Evolutionary conservation across 345 rosid genomes (phyloP).

Genomic region (Diplotaxis tenuifolia): DNA sequence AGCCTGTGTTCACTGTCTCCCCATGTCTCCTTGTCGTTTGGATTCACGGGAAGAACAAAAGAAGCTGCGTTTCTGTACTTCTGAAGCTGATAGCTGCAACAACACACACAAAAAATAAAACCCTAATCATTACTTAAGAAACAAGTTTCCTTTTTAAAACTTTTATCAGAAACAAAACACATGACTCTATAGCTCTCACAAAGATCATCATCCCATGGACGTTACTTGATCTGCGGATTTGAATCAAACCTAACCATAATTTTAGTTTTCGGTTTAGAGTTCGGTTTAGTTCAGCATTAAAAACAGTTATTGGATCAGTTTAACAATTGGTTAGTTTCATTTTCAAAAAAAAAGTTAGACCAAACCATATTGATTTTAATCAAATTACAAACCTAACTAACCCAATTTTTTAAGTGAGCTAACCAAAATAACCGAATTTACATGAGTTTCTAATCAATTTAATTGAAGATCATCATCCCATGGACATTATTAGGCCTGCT

Average conservation of each 20-base stretch:
- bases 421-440: too few relatives aligned
- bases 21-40: conserved; percentile 87
- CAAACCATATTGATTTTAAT: too few relatives aligned
- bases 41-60: conserved; percentile 88
- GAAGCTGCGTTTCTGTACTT: conserved; percentile 91
- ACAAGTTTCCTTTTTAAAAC: neutral
- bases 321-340: too few relatives aligned
- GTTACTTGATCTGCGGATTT: neutral
- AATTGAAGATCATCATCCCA: too few relatives aligned
- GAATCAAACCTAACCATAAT: neutral
- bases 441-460: too few relatives aligned
- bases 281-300: too few relatives aligned
- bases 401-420: too few relatives aligned
- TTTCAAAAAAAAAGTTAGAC: too few relatives aligned
- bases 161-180: conserved; percentile 21
- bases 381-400: too few relatives aligned
- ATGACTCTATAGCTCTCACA: conserved; percentile 24
- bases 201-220: conserved; percentile 15
- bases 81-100: conserved; percentile 91
- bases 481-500: too few relatives aligned
- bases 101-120: neutral
- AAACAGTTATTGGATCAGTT: too few relatives aligned
- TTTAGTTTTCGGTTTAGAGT: neutral
- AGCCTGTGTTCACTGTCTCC: conserved; percentile 98
- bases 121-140: conserved; percentile 8